Evolutionary conservation across 345 rosid genomes (phyloP), one percentile per base, ranked within the genome.

Genomic region (Brassica napus): DNA sequence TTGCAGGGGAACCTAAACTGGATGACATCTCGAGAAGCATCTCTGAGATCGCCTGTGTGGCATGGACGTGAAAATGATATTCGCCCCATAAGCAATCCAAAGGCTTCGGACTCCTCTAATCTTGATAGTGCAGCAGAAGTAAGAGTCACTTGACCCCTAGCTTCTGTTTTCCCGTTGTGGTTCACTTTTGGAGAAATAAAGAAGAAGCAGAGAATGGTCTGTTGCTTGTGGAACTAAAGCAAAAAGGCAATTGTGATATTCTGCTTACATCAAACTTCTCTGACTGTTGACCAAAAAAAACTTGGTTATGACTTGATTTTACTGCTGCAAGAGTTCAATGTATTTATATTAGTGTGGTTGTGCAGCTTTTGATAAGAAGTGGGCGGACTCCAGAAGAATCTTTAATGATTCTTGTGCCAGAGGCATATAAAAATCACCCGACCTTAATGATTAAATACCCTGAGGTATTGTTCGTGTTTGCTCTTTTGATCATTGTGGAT

Each of bases 111-210:
- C 83, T 95, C 99, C 1, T 91, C 98, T 65, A 95, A 95, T 82
- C 98, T 95, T 81, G 99, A 95, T 79, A 90, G 98, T 81, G 83
- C 99, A 61, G 98, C 99, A 26, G 99, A 95, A 80, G 99, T 95
- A 90, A 52, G 91, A 44, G 77, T 77, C 84, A 26, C 12, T 34
- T 60, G 14, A 65, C 16, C 49, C 70, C 21, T 15, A 71, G 59
- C 47, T 15, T 76, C 21, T 81, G 64, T 32, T 66, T 75, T 23
- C 3, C 68, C 31, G 23, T 71, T 71, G 44, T 75, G 76, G 57
- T 69, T 75, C 42, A 47, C 71, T 52, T 71, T 3, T 71, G 47
- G 57, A 66, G 57, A 18, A 21, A 44, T 57, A 16, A 66, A 39
- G 12, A 80, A 37, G 21, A 75, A 15, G 34, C 75, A 4, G 52